Evolutionary conservation across 345 rosid species (phyloP), one percentile per base, ranked within the genome.

Genomic region (Syzygium aromaticum): DNA sequence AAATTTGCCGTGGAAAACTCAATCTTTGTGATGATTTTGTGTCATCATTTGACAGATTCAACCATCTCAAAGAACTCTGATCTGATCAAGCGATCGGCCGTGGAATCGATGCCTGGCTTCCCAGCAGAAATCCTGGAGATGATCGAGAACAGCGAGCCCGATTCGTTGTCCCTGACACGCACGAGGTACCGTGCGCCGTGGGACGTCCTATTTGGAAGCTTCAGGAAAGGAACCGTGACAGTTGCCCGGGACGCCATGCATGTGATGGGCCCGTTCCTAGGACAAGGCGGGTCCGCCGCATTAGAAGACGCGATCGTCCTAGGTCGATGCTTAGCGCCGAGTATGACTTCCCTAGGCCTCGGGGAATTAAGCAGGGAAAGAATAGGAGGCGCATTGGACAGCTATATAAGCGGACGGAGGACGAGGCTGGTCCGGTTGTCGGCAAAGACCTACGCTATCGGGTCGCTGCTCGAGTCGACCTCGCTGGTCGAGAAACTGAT

Each of bases 171-270:
- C 78, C 84, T 91, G 22, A 63, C 89, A 14, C 86, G 43, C 15
- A 40, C 89, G 7, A 86, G 86, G 51, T 88, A 89, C 88, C 87
- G 87, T 19, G 63, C 90, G 3, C 91, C 90, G 13, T 86, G 86
- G 88, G 86, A 89, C 85, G 10, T 89, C 8, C 40, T 91, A 9
- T n/a, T 28, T 2, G 46, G 85, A 8, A 64, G 57, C 61, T 89
- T 89, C 51, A 54, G 86, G 30, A 80, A 51, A 54, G 91, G 88
- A 12, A 82, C 90, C 0, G 89, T 91, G 86, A 84, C 88, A 13
- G 89, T 89, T 23, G 92, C 89, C 7, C 91, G 92, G 54, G 92
- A 91, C 7, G 91, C 92, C 9, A 89, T 92, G 93, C 93, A 91
- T 40, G 91, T 63, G 38, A 91, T 91, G 93, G 90, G 88, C 14